A percentile compares a stretch with the other conserved stretches of the same genome.
Conservation (phyloP, 495 filamentous ascomycete species). For the Bryoglossum gracile region DNA sequence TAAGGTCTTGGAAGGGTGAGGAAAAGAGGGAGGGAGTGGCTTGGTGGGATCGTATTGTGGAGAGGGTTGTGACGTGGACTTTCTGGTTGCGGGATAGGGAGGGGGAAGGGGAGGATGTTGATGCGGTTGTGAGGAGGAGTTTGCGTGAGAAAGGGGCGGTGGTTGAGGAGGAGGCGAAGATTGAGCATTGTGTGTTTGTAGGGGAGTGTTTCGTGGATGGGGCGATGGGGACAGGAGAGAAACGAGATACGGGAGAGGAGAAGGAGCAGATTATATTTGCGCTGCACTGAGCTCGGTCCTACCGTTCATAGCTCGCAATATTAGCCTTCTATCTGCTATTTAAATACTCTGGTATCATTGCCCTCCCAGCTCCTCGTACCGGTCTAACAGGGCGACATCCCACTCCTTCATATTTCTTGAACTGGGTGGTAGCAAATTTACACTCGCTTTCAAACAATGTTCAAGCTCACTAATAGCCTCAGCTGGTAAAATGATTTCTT, state of each 20-base stretch:
- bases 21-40: neutral
- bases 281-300: neutral
- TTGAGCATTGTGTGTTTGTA: conserved; percentile 11
- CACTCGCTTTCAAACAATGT: conserved; percentile 40
- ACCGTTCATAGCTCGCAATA: too few relatives aligned
- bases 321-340: too few relatives aligned
- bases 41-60: neutral
- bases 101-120: neutral
- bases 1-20: neutral
- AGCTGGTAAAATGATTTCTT: conserved; percentile 56
- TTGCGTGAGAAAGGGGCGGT: neutral
- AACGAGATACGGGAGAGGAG: neutral
- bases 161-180: neutral
- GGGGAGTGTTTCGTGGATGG: conserved; percentile 15
- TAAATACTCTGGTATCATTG: neutral
- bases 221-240: conserved; percentile 7
- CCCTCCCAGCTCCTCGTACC: too few relatives aligned
- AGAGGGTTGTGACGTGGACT: neutral
- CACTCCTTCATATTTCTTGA: conserved; percentile 55
- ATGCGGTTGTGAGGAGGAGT: neutral
- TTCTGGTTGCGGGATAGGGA: neutral
- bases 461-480: conserved; percentile 40
- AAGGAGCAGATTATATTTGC: neutral
- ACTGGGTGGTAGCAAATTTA: conserved; percentile 44
- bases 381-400: conserved; percentile 57